Conservation (phyloP, 441 rosid species). For the Melastoma candidum region DNA sequence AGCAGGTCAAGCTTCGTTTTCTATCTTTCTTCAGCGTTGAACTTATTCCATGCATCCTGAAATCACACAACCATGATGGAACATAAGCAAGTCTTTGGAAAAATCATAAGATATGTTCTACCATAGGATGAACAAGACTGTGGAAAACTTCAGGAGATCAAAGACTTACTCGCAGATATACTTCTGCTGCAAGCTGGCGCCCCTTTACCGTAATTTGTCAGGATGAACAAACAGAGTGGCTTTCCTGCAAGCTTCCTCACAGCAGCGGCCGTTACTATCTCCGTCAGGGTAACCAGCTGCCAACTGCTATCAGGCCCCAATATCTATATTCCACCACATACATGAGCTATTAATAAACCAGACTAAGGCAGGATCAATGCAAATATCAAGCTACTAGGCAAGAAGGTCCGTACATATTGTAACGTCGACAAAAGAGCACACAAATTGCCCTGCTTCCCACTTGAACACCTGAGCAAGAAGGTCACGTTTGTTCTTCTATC, state of each 20-base stretch:
- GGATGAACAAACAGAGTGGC: slow-evolving; percentile 94
- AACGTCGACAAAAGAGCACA: slow-evolving; percentile 90
- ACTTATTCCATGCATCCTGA: slow-evolving; percentile 94
- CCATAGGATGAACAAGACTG: too few species aligned
- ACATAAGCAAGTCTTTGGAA: neutral
- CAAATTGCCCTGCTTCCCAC: slow-evolving; percentile 79
- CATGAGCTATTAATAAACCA: too few species aligned
- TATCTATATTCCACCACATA: slow-evolving; percentile 41
- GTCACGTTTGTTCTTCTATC: slow-evolving; percentile 88
- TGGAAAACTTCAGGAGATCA: slow-evolving; percentile 77
- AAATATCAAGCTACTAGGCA: too few species aligned
- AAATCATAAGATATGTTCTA: too few species aligned
- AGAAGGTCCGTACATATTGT: slow-evolving; percentile 51
- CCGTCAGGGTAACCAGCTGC: slow-evolving; percentile 78
- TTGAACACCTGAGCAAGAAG: slow-evolving; percentile 87
- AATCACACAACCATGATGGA: slow-evolving; percentile 1
- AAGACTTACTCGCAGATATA: slow-evolving; percentile 92
- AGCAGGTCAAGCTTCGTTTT: neutral
- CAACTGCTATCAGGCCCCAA: slow-evolving; percentile 91
- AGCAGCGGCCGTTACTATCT: slow-evolving; percentile 54
- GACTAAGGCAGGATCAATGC: too few species aligned
- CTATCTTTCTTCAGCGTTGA: slow-evolving; percentile 65
- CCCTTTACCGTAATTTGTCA: slow-evolving; percentile 95
- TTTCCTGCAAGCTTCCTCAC: slow-evolving; percentile 86
- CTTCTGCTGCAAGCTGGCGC: slow-evolving; percentile 85